A percentile compares a stretch with the other conserved stretches of the same genome.
Evolutionary conservation across 768 basidiomycete genomes (phyloP).

Genomic region (Sutorius australiensis): DNA sequence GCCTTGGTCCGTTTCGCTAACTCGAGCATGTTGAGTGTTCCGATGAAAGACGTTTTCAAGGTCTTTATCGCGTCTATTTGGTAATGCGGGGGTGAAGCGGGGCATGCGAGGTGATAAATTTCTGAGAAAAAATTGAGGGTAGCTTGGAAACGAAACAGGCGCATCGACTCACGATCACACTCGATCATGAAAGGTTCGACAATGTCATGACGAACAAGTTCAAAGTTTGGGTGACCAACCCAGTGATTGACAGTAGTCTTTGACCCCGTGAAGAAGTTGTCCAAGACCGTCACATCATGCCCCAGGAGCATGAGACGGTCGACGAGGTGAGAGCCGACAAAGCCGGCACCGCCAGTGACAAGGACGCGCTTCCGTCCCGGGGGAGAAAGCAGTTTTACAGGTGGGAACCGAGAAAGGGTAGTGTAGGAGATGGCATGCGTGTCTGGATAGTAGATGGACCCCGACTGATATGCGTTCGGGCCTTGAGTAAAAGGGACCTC

Average conservation of each 20-base stretch:
- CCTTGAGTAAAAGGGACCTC: conserved; percentile 39
- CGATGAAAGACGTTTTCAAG: conserved; percentile 97
- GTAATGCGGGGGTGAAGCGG: conserved; percentile 95
- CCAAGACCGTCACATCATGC: conserved; percentile 94
- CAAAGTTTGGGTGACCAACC: conserved; percentile 98
- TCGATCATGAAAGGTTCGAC: conserved; percentile 98
- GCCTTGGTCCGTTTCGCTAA: conserved; percentile 97
- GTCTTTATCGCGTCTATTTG: conserved; percentile 98
- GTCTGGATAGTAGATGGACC: conserved; percentile 81
- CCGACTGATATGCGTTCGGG: conserved; percentile 60
- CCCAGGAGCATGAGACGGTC: conserved; percentile 97
- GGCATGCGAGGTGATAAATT: conserved; percentile 98
- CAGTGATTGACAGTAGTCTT: conserved; percentile 96
- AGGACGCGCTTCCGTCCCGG: conserved; percentile 82
- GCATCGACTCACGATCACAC: conserved; percentile 74
- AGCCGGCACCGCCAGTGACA: conserved; percentile 97
- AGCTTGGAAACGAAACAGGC: too few species aligned
- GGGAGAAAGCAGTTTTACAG: conserved; percentile 82
- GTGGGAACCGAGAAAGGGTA: conserved; percentile 87
- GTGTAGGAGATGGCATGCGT: conserved; percentile 86
- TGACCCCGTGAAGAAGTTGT: conserved; percentile 98
- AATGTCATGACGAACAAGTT: conserved; percentile 95
- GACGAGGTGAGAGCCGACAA: conserved; percentile 97
- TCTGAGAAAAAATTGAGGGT: conserved; percentile 42
- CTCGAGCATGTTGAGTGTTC: conserved; percentile 97